Conservation (phyloP, 768 basidiomycete species). For the Mycena venus region DNA sequence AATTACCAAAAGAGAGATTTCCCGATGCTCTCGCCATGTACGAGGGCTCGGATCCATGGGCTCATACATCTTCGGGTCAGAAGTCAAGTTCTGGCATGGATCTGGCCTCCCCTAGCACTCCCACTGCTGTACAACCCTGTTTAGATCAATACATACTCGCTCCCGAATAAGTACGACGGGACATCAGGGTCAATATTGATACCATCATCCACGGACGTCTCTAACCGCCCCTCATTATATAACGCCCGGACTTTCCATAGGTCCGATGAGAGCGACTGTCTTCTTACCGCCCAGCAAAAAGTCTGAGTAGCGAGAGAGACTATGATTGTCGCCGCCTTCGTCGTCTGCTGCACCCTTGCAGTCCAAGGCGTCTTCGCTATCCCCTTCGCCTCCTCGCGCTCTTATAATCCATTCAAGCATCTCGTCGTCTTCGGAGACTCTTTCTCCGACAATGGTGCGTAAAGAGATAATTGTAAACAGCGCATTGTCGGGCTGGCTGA, state of each 20-base stretch:
- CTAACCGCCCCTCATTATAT: background rate
- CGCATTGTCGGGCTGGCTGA: background rate
- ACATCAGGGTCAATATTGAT: too few species aligned
- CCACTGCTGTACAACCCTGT: too few species aligned
- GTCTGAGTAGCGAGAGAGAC: background rate
- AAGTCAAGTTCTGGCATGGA: too few species aligned
- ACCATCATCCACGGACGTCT: too few species aligned
- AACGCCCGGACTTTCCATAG: background rate
- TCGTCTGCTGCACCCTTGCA: background rate
- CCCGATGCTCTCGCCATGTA: too few species aligned
- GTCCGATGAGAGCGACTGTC: background rate
- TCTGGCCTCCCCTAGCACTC: too few species aligned
- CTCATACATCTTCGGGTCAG: too few species aligned
- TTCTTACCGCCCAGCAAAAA: background rate
- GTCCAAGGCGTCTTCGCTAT: background rate
- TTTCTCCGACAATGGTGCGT: constrained; percentile 1
- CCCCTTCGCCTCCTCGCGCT: background rate
- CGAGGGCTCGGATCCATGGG: too few species aligned
- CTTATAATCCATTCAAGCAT: background rate
- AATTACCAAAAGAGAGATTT: too few species aligned
- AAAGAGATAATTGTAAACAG: background rate
- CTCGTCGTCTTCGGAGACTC: background rate
- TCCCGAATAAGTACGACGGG: background rate
- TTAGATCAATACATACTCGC: too few species aligned
- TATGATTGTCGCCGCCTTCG: background rate